Conservation (phyloP, 306 rosid species). For the Medicago ruthenica region DNA sequence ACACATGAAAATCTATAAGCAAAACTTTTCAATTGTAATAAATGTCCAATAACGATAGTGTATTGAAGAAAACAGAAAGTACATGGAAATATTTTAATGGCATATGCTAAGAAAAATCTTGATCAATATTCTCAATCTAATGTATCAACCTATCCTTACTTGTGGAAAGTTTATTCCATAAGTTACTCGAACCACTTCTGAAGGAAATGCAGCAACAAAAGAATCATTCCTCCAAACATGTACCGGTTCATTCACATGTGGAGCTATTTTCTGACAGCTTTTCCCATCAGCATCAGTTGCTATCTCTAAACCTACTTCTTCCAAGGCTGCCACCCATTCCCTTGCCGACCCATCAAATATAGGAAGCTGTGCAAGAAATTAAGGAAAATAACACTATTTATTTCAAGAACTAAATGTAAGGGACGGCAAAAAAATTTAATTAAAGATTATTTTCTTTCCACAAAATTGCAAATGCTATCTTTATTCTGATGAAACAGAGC, state of each 20-base stretch:
- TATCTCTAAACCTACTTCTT: slow-evolving; percentile 67
- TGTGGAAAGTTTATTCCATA: slow-evolving; percentile 81
- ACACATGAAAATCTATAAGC: background rate
- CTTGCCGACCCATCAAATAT: slow-evolving; percentile 91
- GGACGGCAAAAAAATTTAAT: background rate
- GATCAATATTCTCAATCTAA: slow-evolving; percentile 35
- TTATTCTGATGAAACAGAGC: slow-evolving; percentile 13
- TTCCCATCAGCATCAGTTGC: slow-evolving; percentile 64
- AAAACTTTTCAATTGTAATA: background rate
- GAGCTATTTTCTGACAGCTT: slow-evolving; percentile 65
- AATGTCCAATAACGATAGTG: slow-evolving; percentile 15
- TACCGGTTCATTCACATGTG: slow-evolving; percentile 72
- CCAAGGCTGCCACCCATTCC: slow-evolving; percentile 80
- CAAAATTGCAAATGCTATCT: slow-evolving; percentile 13
- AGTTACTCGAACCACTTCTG: slow-evolving; percentile 57
- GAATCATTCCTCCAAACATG: slow-evolving; percentile 73
- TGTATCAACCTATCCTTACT: slow-evolving; percentile 54
- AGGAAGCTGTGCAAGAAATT: slow-evolving; percentile 67
- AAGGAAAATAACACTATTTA: slow-evolving; percentile 30
- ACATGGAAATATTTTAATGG: slow-evolving; percentile 14
- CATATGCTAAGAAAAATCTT: slow-evolving; percentile 16
- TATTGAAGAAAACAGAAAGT: slow-evolving; percentile 7
- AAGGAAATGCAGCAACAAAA: slow-evolving; percentile 82
- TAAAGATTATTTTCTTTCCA: slow-evolving; percentile 23
- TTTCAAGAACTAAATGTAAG: slow-evolving; percentile 2